A percentile compares a stretch with the other conserved stretches of the same genome.
Evolutionary conservation across 345 rosid species (phyloP).

Genomic region (Sapria himalayana): DNA sequence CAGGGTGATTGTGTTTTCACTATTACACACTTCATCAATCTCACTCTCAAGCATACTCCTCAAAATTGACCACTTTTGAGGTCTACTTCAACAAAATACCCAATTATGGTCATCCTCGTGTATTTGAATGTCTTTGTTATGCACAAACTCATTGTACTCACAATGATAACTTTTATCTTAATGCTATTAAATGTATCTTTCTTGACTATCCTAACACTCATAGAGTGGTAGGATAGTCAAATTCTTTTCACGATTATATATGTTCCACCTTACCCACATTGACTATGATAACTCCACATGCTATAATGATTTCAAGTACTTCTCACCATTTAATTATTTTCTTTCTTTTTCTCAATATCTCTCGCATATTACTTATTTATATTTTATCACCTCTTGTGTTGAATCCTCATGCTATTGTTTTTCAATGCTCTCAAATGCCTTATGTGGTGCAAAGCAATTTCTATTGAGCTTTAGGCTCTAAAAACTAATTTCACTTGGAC

Average conservation of each 20-base stretch:
- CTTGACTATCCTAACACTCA: not conserved
- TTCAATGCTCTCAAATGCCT: not conserved
- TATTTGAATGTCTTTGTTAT: conserved; percentile 2
- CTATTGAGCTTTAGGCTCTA: too few relatives aligned
- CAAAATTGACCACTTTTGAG: not conserved
- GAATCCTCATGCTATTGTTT: not conserved
- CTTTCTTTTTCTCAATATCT: too few relatives aligned
- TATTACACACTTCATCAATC: conserved; percentile 1
- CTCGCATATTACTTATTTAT: too few relatives aligned
- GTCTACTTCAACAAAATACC: not conserved
- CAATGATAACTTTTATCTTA: not conserved
- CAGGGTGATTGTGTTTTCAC: not conserved
- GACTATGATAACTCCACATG: too few relatives aligned
- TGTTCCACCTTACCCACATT: too few relatives aligned
- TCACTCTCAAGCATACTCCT: not conserved
- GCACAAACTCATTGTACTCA: not conserved
- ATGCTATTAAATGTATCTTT: too few relatives aligned
- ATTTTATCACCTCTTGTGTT: not conserved
- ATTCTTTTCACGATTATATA: too few relatives aligned
- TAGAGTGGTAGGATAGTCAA: too few relatives aligned
- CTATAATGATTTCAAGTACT: too few relatives aligned
- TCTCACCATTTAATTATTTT: too few relatives aligned
- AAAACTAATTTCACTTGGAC: too few relatives aligned
- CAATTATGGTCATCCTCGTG: not conserved
- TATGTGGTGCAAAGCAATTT: not conserved